Percentiles rank a stretch among this genome's conserved stretches.
phyloP scores from a whole-genome alignment of 768 basidiomycete species.

The Pholiota microspora region DNA sequence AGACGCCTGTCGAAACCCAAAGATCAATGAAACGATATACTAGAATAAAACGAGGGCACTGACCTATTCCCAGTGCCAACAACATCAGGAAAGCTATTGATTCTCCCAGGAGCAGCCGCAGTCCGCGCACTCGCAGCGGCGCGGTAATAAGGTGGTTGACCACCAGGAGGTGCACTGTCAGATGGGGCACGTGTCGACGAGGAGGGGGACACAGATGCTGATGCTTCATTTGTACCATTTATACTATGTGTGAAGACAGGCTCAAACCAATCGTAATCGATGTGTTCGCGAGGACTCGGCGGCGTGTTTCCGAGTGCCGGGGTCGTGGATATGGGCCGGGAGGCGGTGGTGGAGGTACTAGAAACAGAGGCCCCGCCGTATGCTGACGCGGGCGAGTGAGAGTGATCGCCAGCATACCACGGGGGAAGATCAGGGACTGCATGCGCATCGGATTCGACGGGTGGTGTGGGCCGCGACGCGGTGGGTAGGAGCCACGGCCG shows the following conservation, averaged over 20 bases:
- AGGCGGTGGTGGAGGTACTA: background rate
- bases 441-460: background rate
- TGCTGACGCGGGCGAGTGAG: background rate
- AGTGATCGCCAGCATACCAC: background rate
- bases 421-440: background rate
- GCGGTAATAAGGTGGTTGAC: too few species aligned
- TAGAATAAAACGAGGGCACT: too few species aligned
- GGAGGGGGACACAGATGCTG: too few species aligned
- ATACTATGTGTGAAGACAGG: background rate
- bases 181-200: too few species aligned
- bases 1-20: too few species aligned
- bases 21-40: too few species aligned
- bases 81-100: too few species aligned
- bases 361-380: background rate
- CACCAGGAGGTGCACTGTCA: too few species aligned
- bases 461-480: background rate
- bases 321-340: constrained; percentile 5
- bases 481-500: background rate
- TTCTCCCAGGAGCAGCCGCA: too few species aligned
- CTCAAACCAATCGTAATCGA: background rate
- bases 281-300: background rate
- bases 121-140: too few species aligned
- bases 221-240: too few species aligned
- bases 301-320: background rate
- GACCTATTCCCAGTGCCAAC: too few species aligned